A percentile compares a stretch with the other conserved stretches of the same genome.
Evolutionary conservation across 208 protist species (phyloP).

Genomic region (Strigomonas culicis): DNA sequence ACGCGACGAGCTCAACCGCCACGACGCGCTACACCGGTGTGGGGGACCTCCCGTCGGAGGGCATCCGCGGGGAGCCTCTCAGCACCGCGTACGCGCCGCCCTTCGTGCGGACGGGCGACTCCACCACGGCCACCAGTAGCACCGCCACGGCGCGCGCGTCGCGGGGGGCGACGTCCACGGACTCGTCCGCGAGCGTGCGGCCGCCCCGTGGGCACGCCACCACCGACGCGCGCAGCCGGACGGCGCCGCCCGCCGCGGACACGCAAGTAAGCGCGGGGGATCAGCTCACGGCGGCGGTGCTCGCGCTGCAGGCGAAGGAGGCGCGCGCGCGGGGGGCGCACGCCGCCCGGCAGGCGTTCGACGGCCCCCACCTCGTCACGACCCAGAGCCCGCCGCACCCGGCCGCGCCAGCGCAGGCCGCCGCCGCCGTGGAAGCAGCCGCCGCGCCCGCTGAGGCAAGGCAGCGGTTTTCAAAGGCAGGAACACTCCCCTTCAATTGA

Average conservation of each 20-base stretch:
- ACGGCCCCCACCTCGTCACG: background rate
- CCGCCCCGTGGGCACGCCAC: too few relatives aligned
- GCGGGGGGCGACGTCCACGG: background rate
- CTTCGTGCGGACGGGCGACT: too few relatives aligned
- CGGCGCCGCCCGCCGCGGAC: too few relatives aligned
- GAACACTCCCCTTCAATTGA: too few relatives aligned
- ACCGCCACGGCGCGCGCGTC: background rate
- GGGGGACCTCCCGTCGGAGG: background rate
- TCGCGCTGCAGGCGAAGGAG: background rate
- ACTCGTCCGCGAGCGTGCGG: too few relatives aligned
- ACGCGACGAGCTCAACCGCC: conserved; percentile 1
- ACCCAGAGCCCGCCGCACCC: background rate
- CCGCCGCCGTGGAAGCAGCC: background rate
- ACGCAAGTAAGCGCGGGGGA: background rate
- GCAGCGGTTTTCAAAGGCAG: too few relatives aligned
- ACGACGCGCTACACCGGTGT: conserved; percentile 9
- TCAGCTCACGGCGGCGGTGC: conserved; percentile 2
- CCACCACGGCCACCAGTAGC: background rate
- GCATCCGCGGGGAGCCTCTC: too few relatives aligned
- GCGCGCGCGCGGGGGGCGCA: background rate
- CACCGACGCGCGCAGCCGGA: too few relatives aligned
- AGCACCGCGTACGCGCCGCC: too few relatives aligned
- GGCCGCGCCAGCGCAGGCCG: background rate
- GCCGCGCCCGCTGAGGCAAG: background rate
- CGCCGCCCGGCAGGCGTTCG: background rate